These are phyloP conservation scores for Cyberlindnera amylophila DNA, from an alignment of 805 yeast genomes.

Conservation along the genomic window DNA sequence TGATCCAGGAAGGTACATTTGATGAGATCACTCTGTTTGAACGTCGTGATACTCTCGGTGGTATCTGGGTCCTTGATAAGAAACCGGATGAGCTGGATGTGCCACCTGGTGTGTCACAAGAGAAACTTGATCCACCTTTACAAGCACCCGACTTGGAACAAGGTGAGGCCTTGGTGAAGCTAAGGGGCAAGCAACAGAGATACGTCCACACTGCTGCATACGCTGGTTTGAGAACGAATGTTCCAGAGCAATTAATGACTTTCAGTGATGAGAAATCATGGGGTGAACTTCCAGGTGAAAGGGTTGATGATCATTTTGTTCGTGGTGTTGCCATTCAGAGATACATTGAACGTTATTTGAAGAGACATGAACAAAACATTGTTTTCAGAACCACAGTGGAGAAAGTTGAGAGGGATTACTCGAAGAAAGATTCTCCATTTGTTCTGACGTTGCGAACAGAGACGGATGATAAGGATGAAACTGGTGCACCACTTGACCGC, in stretches of 20 bases:
- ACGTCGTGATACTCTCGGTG: conserved; percentile 38
- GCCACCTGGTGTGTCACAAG: conserved; percentile 28
- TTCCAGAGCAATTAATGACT: conserved; percentile 44
- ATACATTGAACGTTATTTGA: conserved; percentile 49
- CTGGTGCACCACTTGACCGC: conserved; percentile 27
- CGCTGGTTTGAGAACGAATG: conserved; percentile 34
- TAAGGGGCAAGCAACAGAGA: conserved; percentile 20
- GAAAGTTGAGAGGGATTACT: conserved; percentile 28
- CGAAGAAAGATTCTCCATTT: conserved; percentile 22
- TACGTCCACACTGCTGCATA: conserved; percentile 32
- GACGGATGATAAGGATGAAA: conserved; percentile 16
- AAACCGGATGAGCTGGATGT: conserved; percentile 22
- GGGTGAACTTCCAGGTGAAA: conserved; percentile 24
- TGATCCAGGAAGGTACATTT: conserved; percentile 34
- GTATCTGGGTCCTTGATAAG: conserved; percentile 35
- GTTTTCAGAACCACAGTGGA: conserved; percentile 37
- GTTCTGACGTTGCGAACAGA: conserved; percentile 31
- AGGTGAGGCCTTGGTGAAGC: neutral
- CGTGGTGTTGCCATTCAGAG: conserved; percentile 47
- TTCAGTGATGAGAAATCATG: conserved; percentile 38
- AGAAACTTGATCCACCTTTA: conserved; percentile 29
- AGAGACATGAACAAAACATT: conserved; percentile 26
- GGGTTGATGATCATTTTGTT: conserved; percentile 42
- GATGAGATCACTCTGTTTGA: conserved; percentile 38
- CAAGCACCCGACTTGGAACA: conserved; percentile 7